Conservation (phyloP, 1,139 yeast species). For the Candida sanyaensis region DNA sequence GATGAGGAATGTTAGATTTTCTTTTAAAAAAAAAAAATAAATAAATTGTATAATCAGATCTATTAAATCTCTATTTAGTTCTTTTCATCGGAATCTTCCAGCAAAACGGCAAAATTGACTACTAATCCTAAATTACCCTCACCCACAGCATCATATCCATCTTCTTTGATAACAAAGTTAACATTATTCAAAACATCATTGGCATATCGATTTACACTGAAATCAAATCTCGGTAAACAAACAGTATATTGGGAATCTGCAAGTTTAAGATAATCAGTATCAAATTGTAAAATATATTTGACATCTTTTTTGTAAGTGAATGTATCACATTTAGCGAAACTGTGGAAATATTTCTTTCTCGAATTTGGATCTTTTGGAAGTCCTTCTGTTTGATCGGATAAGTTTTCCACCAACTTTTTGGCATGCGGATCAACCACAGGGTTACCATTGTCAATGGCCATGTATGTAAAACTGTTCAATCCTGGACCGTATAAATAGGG, state of each 20-base stretch:
- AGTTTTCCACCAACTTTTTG: slow-evolving; percentile 13
- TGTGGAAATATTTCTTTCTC: slow-evolving; percentile 37
- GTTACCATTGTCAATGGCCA: slow-evolving; percentile 16
- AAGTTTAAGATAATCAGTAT: slow-evolving; percentile 43
- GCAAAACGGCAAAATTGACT: slow-evolving; percentile 39
- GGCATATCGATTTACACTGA: slow-evolving; percentile 41
- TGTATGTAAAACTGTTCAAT: slow-evolving; percentile 54
- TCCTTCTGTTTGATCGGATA: slow-evolving; percentile 20
- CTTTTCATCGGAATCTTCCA: slow-evolving; percentile 24
- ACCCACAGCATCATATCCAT: slow-evolving; percentile 41
- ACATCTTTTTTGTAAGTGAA: slow-evolving; percentile 29
- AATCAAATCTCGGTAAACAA: slow-evolving; percentile 45
- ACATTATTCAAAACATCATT: slow-evolving; percentile 45
- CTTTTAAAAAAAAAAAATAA: not conserved
- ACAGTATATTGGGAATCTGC: slow-evolving; percentile 44
- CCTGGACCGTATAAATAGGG: slow-evolving; percentile 67
- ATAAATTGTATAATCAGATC: not conserved
- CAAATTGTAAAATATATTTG: slow-evolving; percentile 36
- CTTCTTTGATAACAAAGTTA: slow-evolving; percentile 45
- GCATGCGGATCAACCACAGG: slow-evolving; percentile 8
- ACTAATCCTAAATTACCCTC: slow-evolving; percentile 38
- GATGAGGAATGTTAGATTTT: not conserved
- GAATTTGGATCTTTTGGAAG: slow-evolving; percentile 32
- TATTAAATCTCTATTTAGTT: not conserved
- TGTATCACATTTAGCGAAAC: slow-evolving; percentile 28